Percentiles rank a stretch among this genome's conserved stretches.
These are phyloP conservation scores for Trypanosoma melophagium DNA, from an alignment of 208 protist genomes.

Conservation along the genomic window DNA sequence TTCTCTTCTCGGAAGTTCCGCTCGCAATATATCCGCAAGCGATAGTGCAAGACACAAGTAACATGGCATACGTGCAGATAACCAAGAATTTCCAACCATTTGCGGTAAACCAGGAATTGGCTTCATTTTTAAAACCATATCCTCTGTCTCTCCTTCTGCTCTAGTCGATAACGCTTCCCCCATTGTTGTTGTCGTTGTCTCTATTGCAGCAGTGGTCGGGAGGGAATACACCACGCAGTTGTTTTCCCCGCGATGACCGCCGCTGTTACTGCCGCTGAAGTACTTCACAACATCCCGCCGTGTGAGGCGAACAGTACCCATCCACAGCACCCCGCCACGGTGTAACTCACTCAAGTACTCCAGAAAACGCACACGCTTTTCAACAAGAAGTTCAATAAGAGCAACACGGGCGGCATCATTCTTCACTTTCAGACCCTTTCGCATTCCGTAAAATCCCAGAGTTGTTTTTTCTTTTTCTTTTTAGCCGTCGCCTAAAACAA, in stretches of 20 bases:
- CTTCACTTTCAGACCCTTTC: slow-evolving; percentile 58
- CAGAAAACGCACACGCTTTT: slow-evolving; percentile 67
- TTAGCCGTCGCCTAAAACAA: background rate
- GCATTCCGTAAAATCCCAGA: slow-evolving; percentile 24
- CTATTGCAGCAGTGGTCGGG: background rate
- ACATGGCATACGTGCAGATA: slow-evolving; percentile 36
- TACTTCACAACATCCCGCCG: slow-evolving; percentile 23
- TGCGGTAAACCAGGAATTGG: slow-evolving; percentile 2
- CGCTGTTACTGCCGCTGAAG: background rate
- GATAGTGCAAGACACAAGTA: slow-evolving; percentile 58
- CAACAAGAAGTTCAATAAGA: slow-evolving; percentile 61
- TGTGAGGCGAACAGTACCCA: slow-evolving; percentile 65
- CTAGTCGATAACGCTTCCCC: no score
- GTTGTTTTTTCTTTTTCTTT: background rate
- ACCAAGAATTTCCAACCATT: slow-evolving; percentile 6
- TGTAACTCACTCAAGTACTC: slow-evolving; percentile 70
- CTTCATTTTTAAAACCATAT: slow-evolving; percentile 11
- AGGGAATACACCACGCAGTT: background rate
- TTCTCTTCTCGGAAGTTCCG: slow-evolving; percentile 40
- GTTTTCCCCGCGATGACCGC: background rate
- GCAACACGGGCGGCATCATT: slow-evolving; percentile 42
- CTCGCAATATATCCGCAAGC: slow-evolving; percentile 60
- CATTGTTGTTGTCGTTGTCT: background rate
- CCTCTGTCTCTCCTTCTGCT: background rate
- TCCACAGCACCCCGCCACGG: slow-evolving; percentile 70